Base-by-base conservation (phyloP, 2,329 filamentous ascomycete species). In the Rosellinia necatrix region DNA sequence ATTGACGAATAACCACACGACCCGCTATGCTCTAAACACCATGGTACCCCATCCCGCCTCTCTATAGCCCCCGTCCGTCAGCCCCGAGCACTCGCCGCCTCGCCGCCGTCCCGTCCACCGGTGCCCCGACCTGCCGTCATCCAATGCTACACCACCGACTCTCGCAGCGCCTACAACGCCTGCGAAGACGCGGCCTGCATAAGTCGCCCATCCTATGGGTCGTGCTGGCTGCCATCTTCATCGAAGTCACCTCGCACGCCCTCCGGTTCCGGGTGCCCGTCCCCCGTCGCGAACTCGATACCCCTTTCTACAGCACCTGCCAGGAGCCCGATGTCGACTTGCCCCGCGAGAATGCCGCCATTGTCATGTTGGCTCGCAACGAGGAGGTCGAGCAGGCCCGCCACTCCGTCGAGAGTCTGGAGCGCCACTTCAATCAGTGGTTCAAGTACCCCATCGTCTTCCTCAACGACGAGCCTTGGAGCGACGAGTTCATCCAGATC, bases 361-460 rank as follows among this genome's bases (percentile, higher is more conserved):
- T 79, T 38, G 74, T 79, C 29, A 78, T 79, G 75, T 68, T 79
- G 53, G 75, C 74, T 27, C 75, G 76, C 35, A 79, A 79, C 64
- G 67, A 67, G 10, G 76, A 79, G 62, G 68, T 75, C 6, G 66
- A 72, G 21, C 64, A 71, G 56, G 76, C 75, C 0, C 68, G 70
- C 32, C 67, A 70, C 15, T 74, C 75, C 2, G 67, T 79, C n/a
- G 59, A 67, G n/a, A 74, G 70, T 52, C 69, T 79, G 50, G 76
- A 79, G 64, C 64, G 68, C 22, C 72, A 72, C 55, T 79, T 78
- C 67, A 79, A 79, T 65, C 71, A 70, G 55, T 76, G 75, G 72
- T 79, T 75, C 65, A 71, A 75, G 37, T 79, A 79, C 62, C 76
- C 76, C 1, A 71, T 76, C 56, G 73, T 79, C 29, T 79, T 79